These are phyloP conservation scores for Aspergillus amoenus DNA, from an alignment of 2,329 filamentous ascomycete genomes.

Conservation along the genomic window DNA sequence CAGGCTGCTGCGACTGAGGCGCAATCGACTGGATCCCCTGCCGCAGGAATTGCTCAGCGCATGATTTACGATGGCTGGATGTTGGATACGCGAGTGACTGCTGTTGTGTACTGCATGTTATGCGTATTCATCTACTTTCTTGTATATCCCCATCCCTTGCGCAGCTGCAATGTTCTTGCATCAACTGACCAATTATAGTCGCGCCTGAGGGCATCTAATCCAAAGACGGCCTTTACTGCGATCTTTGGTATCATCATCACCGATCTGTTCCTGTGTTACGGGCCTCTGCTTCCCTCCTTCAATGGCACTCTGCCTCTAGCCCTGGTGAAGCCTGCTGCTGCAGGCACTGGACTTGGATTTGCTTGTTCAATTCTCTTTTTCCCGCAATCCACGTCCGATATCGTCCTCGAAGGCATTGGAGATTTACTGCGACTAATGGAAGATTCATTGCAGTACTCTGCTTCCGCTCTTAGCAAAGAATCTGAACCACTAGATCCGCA, in stretches of 20 bases:
- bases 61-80: constrained; percentile 48
- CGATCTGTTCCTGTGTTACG: constrained; percentile 48
- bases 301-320: constrained; percentile 38
- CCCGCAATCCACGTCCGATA: constrained; percentile 50
- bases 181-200: constrained; percentile 24
- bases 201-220: constrained; percentile 46
- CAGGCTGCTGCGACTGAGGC: constrained; percentile 23
- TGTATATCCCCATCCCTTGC: constrained; percentile 12
- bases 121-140: constrained; percentile 48
- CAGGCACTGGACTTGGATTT: constrained; percentile 48
- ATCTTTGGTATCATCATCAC: constrained; percentile 50
- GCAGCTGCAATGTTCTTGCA: neutral
- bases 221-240: constrained; percentile 47
- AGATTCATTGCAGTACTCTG: constrained; percentile 32
- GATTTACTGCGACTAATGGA: constrained; percentile 29
- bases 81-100: constrained; percentile 49
- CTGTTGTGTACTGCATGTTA: constrained; percentile 36
- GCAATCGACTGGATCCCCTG: constrained; percentile 30
- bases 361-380: constrained; percentile 49
- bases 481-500: constrained; percentile 18
- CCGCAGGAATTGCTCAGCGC: constrained; percentile 31
- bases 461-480: constrained; percentile 17
- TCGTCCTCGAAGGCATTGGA: constrained; percentile 38
- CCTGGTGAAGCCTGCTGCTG: constrained; percentile 48
- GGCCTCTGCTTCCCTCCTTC: constrained; percentile 45